These are phyloP conservation scores for Tetrahymena borealis DNA, from an alignment of 73 alveolate species.

Conservation along the genomic window DNA sequence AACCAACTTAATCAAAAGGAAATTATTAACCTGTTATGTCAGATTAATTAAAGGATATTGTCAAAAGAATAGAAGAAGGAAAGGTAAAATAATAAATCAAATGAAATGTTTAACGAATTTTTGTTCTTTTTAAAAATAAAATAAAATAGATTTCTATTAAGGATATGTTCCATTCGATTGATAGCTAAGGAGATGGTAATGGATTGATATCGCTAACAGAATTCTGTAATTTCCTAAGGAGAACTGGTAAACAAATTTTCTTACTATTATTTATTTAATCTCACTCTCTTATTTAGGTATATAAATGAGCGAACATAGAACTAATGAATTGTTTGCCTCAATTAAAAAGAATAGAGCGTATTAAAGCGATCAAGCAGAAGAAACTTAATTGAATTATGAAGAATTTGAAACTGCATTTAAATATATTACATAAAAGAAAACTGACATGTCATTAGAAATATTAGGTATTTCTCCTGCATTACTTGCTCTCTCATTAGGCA, in stretches of 20 bases:
- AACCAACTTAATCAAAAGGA: background rate
- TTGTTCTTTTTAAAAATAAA: background rate
- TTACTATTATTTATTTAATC: no score
- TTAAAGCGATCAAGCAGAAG: background rate
- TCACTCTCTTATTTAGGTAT: no score
- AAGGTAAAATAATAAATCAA: background rate
- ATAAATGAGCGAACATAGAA: background rate
- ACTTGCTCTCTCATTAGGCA: background rate
- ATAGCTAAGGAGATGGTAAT: background rate
- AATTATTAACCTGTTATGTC: background rate
- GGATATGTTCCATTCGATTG: background rate
- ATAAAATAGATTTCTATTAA: background rate
- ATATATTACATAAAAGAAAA: background rate
- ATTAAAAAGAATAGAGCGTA: background rate
- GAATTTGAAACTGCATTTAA: background rate
- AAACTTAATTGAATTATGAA: background rate
- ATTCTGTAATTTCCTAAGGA: background rate
- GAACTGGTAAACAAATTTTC: background rate
- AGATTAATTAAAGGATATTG: background rate
- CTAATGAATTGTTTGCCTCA: background rate
- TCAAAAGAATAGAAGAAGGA: background rate
- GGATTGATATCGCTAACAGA: background rate
- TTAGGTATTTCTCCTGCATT: constrained; percentile 6
- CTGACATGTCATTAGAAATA: background rate
- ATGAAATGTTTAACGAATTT: no score